These are phyloP conservation scores for Pseudopediastrum boryanum DNA, from an alignment of 139 green algal genomes.

Conservation along the genomic window DNA sequence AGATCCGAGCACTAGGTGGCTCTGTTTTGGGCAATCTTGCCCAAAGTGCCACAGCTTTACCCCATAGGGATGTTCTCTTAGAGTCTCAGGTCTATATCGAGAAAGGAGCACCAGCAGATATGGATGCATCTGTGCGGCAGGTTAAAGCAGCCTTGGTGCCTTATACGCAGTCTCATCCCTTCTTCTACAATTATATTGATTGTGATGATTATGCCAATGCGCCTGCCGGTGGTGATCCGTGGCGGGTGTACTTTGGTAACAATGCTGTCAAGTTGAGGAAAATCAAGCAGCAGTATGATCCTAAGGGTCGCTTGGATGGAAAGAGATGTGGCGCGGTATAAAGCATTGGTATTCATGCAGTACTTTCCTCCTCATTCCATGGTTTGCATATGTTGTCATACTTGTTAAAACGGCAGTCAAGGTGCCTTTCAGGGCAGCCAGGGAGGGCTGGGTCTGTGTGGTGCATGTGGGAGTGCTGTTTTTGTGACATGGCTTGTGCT, in stretches of 20 bases:
- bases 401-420: no score
- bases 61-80: neutral
- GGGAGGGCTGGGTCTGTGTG: no score
- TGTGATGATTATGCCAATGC: neutral
- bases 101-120: neutral
- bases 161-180: no score
- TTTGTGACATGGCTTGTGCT: no score
- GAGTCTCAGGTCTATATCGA: neutral
- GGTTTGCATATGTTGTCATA: no score
- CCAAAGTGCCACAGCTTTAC: neutral
- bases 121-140: neutral
- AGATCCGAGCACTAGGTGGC: no score
- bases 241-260: neutral
- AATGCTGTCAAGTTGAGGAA: neutral
- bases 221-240: neutral
- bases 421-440: no score
- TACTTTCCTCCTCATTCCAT: no score
- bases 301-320: neutral
- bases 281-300: neutral
- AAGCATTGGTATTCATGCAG: no score
- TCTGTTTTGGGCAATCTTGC: neutral
- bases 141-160: neutral
- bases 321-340: no score
- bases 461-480: no score
- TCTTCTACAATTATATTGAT: neutral